Percentiles rank a stretch among this genome's conserved stretches.
Evolutionary conservation across 768 basidiomycete genomes (phyloP).

Genomic region (Leccinum longicurvipes): DNA sequence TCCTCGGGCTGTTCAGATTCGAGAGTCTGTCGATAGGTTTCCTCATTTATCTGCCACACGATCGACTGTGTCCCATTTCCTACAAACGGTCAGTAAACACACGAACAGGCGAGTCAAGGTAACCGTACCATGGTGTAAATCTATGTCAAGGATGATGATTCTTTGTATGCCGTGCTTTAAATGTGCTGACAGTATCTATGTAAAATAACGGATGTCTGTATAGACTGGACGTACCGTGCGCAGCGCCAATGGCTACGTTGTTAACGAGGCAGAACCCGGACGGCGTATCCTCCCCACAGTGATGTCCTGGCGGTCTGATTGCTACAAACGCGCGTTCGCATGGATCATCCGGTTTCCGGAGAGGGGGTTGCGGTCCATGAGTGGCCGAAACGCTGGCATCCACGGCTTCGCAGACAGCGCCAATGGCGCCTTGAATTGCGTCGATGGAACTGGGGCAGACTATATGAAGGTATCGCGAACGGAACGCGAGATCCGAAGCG

Average conservation of each 20-base stretch:
- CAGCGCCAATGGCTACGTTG: constrained; percentile 86
- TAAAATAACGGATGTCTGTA: neutral
- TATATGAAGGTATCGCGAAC: constrained; percentile 23
- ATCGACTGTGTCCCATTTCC: constrained; percentile 96
- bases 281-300: constrained; percentile 87
- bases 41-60: constrained; percentile 88
- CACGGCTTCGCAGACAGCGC: constrained; percentile 85
- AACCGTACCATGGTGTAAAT: constrained; percentile 27
- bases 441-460: constrained; percentile 76
- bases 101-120: neutral
- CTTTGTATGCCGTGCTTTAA: constrained; percentile 73
- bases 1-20: constrained; percentile 39
- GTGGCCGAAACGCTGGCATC: constrained; percentile 52
- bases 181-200: constrained; percentile 56
- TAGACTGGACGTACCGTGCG: constrained; percentile 61
- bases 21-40: constrained; percentile 67
- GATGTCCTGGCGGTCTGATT: constrained; percentile 90
- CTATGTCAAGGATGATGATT: constrained; percentile 87
- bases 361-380: constrained; percentile 11
- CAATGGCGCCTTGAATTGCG: constrained; percentile 79
- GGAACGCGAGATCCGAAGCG: neutral
- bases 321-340: constrained; percentile 69
- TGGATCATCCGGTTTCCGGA: constrained; percentile 7
- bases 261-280: constrained; percentile 96
- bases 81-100: constrained; percentile 24